Evolutionary conservation across 306 rosid species (phyloP).

Genomic region (Rosa rugosa): DNA sequence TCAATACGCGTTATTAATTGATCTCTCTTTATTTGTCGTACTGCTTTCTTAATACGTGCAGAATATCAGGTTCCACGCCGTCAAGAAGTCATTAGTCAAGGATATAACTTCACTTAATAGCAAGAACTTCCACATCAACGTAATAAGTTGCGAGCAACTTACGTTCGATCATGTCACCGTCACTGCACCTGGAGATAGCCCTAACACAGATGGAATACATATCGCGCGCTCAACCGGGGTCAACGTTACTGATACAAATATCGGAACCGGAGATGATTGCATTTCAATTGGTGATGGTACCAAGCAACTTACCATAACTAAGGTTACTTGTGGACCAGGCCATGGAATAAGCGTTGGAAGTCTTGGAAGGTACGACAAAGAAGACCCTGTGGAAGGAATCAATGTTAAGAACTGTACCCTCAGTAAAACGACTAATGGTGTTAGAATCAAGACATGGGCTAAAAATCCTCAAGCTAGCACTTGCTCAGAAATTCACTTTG

Average conservation of each 20-base stretch:
- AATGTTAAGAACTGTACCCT: slow-evolving; percentile 32
- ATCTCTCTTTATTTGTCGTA: neutral
- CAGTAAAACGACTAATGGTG: slow-evolving; percentile 32
- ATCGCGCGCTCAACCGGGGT: slow-evolving; percentile 42
- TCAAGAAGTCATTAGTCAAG: neutral
- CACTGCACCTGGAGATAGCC: neutral
- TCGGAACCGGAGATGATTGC: slow-evolving; percentile 54
- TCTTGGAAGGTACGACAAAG: slow-evolving; percentile 32
- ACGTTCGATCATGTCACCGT: neutral
- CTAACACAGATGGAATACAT: slow-evolving; percentile 48
- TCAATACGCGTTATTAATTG: neutral
- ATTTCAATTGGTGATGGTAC: slow-evolving; percentile 52
- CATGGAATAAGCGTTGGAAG: slow-evolving; percentile 55
- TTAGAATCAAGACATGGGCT: slow-evolving; percentile 56
- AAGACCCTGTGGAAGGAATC: slow-evolving; percentile 29
- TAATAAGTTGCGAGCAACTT: neutral
- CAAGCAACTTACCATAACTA: slow-evolving; percentile 8
- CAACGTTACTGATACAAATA: slow-evolving; percentile 24
- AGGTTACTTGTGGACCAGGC: slow-evolving; percentile 47
- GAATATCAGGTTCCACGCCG: slow-evolving; percentile 34
- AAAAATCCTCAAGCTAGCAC: neutral
- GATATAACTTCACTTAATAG: slow-evolving; percentile 1
- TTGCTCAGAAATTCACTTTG: slow-evolving; percentile 33
- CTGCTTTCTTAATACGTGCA: neutral
- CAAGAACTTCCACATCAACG: neutral